These are phyloP conservation scores for Arthroderma uncinatum DNA, from an alignment of 2,329 filamentous ascomycete species.

Conservation along the genomic window DNA sequence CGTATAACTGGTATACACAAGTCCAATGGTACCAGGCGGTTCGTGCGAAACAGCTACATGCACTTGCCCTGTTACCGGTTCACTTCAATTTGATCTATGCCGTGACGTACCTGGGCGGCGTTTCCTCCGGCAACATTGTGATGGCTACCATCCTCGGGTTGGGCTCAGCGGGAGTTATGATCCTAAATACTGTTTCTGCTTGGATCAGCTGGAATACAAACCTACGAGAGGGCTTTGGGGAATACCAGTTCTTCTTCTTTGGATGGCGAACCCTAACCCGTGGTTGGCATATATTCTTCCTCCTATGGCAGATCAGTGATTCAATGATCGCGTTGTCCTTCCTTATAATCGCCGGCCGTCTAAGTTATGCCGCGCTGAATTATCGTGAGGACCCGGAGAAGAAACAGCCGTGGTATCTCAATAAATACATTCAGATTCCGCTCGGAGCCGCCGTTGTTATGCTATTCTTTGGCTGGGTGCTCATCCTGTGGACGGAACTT, in stretches of 20 bases:
- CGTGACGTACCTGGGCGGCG: constrained; percentile 5
- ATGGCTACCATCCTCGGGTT: constrained; percentile 1
- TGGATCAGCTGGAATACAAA: constrained; percentile 9
- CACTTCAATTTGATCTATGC: constrained; percentile 8
- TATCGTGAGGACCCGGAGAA: not conserved
- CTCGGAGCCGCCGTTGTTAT: not conserved
- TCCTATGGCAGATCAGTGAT: constrained; percentile 8
- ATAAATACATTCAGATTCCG: constrained; percentile 1
- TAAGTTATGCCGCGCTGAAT: not conserved
- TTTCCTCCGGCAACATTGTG: constrained; percentile 4
- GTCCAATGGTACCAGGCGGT: constrained; percentile 5
- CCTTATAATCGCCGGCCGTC: not conserved
- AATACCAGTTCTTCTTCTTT: constrained; percentile 10
- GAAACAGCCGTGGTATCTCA: not conserved
- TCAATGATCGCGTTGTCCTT: constrained; percentile 1
- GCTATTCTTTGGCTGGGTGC: not conserved
- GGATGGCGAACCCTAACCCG: constrained; percentile 6
- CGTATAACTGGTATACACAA: constrained; percentile 9
- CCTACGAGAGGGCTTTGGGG: constrained; percentile 6
- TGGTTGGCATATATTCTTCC: constrained; percentile 8
- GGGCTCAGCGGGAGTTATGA: constrained; percentile 5
- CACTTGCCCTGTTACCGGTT: constrained; percentile 6
- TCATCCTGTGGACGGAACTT: constrained; percentile 6
- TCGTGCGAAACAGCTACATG: constrained; percentile 5
- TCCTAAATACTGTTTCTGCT: constrained; percentile 3